Base-by-base conservation (phyloP, 1,139 yeast genomes). In the Kodamaea suecica region DNA sequence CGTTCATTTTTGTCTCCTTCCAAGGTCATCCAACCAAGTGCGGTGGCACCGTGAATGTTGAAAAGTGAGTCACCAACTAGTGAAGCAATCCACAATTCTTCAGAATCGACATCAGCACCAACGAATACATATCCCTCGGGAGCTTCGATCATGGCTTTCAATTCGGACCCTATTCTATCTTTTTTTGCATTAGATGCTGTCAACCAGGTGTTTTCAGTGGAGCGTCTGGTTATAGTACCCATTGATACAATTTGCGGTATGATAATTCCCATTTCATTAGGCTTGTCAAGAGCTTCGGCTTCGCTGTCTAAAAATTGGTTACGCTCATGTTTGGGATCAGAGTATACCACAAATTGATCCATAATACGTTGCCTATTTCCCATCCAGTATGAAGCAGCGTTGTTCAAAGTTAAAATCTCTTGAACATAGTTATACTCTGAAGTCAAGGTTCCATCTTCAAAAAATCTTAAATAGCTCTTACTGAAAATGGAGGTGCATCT, bases 31-130 rank as follows among this genome's bases (percentile, higher is more conserved):
- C 98, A 94, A 1, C 98, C 97, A 36, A 94, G 72, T 0, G 97
- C 95, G 0, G 98, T 87, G 11, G 95, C 95, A 3, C 98, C 99
- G 56, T 94, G 99, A 27, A 85, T 66, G 33, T 82, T 78, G 57
- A 92, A 86, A 37, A 82, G 76, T 0, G 97, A 81, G 57, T 94
- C 99, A 2, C 98, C 97, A 32, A 92, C 80, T 26, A 94, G 66
- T 17, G 97, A 84, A 0, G 98, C 98, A 47, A 94, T 92, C 99
- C 99, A 94, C 33, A 94, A 69, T 53, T 94, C 99, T 55, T 94
- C 98, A 27, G 96, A 86, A 59, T 94, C 99, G 4, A 94, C 99
- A 66, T 94, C 95, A 1, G 99, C 99, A 5, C 98, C 99, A 8
- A 94, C 95, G 62, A 94, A 84, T 30, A 78, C 77, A 55, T 88